Conservation (phyloP, 108 stramenopile species). For the Skeletonema potamos region DNA sequence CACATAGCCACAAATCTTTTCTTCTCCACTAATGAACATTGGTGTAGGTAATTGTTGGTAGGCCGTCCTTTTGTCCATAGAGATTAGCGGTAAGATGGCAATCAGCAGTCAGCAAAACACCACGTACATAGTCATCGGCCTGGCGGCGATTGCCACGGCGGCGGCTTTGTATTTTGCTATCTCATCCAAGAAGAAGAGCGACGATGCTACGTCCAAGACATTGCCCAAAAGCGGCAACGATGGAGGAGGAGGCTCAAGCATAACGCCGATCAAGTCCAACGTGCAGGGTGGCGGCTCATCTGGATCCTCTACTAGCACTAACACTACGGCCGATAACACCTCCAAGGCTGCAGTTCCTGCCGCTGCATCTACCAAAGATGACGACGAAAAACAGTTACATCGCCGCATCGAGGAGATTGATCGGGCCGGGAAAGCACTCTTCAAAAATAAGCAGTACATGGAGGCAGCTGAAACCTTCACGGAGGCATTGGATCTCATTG, state of each 20-base stretch:
- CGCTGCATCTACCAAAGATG: not conserved
- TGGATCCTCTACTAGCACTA: conserved; percentile 1
- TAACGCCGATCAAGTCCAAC: conserved; percentile 46
- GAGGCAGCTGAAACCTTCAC: conserved; percentile 83
- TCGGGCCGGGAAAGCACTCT: conserved; percentile 79
- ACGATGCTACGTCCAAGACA: conserved; percentile 4
- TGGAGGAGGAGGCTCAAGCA: conserved; percentile 5
- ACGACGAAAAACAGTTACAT: conserved; percentile 50
- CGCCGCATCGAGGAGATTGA: conserved; percentile 83
- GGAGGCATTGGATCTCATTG: conserved; percentile 78
- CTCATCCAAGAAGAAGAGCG: conserved; percentile 10
- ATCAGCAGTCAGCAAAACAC: conserved; percentile 6
- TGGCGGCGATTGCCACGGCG: conserved; percentile 31
- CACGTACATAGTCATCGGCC: conserved; percentile 33
- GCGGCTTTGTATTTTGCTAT: conserved; percentile 23
- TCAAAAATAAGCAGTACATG: conserved; percentile 78
- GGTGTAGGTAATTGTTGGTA: too few species aligned
- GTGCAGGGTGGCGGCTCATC: not conserved
- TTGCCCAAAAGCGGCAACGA: not conserved
- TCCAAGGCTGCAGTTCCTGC: conserved; percentile 7
- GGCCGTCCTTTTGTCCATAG: not conserved
- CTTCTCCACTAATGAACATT: too few species aligned
- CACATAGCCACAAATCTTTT: not conserved
- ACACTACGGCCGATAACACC: conserved; percentile 1
- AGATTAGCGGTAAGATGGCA: conserved; percentile 9